These are phyloP conservation scores for Aphanoascus verrucosus DNA, from an alignment of 2,329 filamentous ascomycete species.

Conservation along the genomic window DNA sequence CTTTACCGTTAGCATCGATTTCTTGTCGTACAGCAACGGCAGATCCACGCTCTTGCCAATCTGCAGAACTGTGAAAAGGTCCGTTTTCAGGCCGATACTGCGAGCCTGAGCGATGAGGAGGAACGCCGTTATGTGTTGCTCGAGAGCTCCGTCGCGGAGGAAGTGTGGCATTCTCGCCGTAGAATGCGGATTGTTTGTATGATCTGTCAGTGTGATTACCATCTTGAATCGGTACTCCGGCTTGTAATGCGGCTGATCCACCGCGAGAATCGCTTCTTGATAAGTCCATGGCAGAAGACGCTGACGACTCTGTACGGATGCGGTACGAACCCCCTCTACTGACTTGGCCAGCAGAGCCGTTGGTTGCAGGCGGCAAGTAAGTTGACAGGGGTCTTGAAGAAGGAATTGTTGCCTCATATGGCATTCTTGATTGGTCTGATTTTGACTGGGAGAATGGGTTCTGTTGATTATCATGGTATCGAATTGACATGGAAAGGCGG, in stretches of 20 bases:
- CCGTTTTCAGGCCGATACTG: conserved; percentile 49
- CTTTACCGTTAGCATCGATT: conserved; percentile 71
- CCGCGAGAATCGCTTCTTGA: conserved; percentile 55
- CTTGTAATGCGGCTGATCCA: conserved; percentile 47
- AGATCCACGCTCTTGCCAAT: conserved; percentile 94
- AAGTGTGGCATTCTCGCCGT: conserved; percentile 49
- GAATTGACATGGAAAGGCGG: conserved; percentile 23
- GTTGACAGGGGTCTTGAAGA: conserved; percentile 39
- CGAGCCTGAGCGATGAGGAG: conserved; percentile 30
- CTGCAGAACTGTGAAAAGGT: conserved; percentile 60
- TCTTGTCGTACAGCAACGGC: conserved; percentile 73
- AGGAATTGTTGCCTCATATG: conserved; percentile 22
- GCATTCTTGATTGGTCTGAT: conserved; percentile 25
- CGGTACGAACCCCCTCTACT: conserved; percentile 41
- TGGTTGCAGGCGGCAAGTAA: conserved; percentile 37
- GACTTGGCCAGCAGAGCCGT: conserved; percentile 30
- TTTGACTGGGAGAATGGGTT: conserved; percentile 36
- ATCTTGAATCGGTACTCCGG: conserved; percentile 55
- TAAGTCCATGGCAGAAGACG: conserved; percentile 46
- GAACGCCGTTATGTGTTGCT: conserved; percentile 44
- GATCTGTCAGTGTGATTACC: conserved; percentile 57
- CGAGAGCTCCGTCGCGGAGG: conserved; percentile 69
- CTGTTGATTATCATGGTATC: conserved; percentile 32
- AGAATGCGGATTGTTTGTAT: conserved; percentile 53
- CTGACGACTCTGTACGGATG: conserved; percentile 49